phyloP scores from a whole-genome alignment of 441 rosid genomes.

The Manihot esculenta region DNA sequence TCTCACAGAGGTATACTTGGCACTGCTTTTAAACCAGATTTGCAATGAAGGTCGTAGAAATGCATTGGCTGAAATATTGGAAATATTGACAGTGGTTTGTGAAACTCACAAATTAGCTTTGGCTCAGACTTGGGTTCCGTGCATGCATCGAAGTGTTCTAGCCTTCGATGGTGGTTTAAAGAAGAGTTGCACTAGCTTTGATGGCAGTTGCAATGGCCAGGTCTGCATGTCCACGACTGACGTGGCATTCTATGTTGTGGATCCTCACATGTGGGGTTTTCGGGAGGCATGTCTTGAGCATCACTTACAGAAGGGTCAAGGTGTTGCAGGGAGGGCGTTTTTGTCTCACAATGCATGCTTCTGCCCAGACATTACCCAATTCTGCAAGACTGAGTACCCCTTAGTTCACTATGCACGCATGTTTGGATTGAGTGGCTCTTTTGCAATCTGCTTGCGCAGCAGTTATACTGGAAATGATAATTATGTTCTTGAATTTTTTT shows the following conservation, averaged over 20 bases:
- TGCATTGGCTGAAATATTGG: slow-evolving; percentile 88
- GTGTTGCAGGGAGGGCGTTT: slow-evolving; percentile 87
- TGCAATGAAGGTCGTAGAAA: slow-evolving; percentile 86
- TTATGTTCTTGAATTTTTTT: slow-evolving; percentile 80
- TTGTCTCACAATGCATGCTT: slow-evolving; percentile 70
- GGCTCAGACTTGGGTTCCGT: slow-evolving; percentile 98
- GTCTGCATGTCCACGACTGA: slow-evolving; percentile 93
- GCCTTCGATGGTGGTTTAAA: slow-evolving; percentile 85
- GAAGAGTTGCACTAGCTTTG: slow-evolving; percentile 85
- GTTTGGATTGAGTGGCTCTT: slow-evolving; percentile 68
- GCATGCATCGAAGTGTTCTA: slow-evolving; percentile 83
- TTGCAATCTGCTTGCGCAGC: slow-evolving; percentile 81
- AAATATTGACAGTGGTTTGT: slow-evolving; percentile 74
- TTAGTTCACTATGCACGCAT: slow-evolving; percentile 91
- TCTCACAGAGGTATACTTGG: slow-evolving; percentile 48
- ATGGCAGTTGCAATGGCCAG: slow-evolving; percentile 83
- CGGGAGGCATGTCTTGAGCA: slow-evolving; percentile 91
- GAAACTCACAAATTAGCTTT: slow-evolving; percentile 81
- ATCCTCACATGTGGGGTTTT: slow-evolving; percentile 91
- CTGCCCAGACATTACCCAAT: slow-evolving; percentile 64
- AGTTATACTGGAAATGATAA: slow-evolving; percentile 71
- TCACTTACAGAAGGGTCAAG: slow-evolving; percentile 90
- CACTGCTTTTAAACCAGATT: slow-evolving; percentile 63
- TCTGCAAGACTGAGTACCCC: slow-evolving; percentile 88
- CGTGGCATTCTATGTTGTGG: slow-evolving; percentile 76